phyloP scores from a whole-genome alignment of 148 eudicot genomes.

The Polygonum maritimum region DNA sequence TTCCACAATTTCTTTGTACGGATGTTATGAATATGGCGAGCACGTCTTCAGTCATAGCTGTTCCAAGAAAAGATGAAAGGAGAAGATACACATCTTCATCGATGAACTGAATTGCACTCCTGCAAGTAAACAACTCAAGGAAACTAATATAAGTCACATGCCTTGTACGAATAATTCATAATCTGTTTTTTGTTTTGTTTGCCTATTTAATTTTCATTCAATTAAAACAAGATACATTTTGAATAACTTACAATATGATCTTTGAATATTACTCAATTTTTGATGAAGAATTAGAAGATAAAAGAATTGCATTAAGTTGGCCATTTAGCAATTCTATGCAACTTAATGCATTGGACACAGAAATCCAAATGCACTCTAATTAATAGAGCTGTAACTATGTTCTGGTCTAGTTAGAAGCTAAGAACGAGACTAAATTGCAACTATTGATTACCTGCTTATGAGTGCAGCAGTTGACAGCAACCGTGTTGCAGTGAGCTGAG shows the following conservation, averaged over 20 bases:
- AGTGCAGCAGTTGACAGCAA: constrained; percentile 39
- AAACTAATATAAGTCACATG: not conserved
- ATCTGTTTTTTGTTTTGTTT: no score
- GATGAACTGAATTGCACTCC: constrained; percentile 29
- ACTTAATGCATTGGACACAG: no score
- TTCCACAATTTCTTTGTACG: constrained; percentile 13
- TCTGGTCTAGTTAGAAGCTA: not conserved
- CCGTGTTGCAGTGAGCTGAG: constrained; percentile 45
- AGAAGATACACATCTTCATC: constrained; percentile 37
- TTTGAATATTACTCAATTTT: no score
- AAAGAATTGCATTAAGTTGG: no score
- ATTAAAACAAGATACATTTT: no score
- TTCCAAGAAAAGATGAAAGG: constrained; percentile 46
- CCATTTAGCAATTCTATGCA: no score
- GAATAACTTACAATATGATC: no score
- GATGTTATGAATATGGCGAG: constrained; percentile 59
- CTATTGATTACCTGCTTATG: constrained; percentile 40
- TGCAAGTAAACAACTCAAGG: constrained; percentile 16
- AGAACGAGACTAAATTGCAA: not conserved
- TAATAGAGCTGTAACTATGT: not conserved
- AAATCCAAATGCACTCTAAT: no score
- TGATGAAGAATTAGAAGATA: no score
- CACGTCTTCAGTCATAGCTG: constrained; percentile 40
- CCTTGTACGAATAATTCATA: no score
- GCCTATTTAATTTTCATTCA: no score